Conservation (phyloP, 164 flowering plant species). For the Liquidambar formosana region DNA sequence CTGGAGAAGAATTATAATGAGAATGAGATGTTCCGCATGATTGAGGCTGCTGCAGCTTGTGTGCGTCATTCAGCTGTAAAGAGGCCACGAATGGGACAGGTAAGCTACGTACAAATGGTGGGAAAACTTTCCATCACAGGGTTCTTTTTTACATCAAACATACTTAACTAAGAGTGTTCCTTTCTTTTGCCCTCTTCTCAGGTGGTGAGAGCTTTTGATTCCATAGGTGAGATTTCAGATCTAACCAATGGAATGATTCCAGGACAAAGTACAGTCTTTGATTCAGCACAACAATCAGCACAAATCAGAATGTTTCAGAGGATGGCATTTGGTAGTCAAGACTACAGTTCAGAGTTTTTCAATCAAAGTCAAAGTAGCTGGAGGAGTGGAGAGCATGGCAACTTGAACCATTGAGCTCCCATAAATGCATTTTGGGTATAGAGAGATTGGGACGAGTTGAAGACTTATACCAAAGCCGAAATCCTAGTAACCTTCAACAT, state of each 20-base stretch:
- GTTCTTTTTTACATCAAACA: no score
- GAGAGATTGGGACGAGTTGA: no score
- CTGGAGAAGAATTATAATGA: constrained; percentile 59
- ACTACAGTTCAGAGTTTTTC: constrained; percentile 58
- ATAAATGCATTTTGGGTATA: no score
- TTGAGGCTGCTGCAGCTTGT: constrained; percentile 87
- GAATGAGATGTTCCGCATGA: constrained; percentile 66
- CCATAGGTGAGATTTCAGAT: constrained; percentile 49
- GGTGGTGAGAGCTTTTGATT: constrained; percentile 84
- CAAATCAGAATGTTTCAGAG: constrained; percentile 77
- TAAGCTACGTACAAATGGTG: no score
- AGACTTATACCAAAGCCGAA: no score
- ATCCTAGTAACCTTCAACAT: no score
- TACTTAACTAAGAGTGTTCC: no score
- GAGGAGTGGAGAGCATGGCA: no score
- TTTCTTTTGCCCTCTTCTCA: constrained; percentile 22
- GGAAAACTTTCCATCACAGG: no score
- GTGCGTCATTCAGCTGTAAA: constrained; percentile 80
- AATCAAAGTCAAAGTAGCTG: constrained; percentile 40
- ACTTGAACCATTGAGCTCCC: constrained; percentile 3
- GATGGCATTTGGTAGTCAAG: constrained; percentile 84
- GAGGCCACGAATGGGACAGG: constrained; percentile 92
- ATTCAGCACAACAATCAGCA: constrained; percentile 68
- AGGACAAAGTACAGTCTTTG: constrained; percentile 69
- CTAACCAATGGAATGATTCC: constrained; percentile 75